phyloP scores from a whole-genome alignment of 108 stramenopile species.

The Discostella pseudostelligera region DNA sequence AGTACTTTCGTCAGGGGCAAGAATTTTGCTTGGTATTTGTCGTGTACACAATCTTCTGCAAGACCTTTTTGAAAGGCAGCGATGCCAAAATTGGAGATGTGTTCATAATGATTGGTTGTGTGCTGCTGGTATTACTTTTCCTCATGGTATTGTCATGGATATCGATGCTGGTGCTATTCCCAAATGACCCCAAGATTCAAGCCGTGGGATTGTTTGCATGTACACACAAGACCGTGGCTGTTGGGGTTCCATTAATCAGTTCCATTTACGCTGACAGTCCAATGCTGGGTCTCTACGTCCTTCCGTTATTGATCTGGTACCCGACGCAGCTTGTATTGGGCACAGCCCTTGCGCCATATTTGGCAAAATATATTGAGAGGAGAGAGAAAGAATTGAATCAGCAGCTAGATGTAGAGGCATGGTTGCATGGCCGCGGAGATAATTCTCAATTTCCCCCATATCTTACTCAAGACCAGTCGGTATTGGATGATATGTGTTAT shows the following conservation, averaged over 20 bases:
- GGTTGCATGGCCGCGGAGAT: no score
- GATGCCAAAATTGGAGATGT: conserved; percentile 36
- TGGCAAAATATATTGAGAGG: conserved; percentile 49
- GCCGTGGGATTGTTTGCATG: conserved; percentile 70
- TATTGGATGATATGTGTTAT: no score
- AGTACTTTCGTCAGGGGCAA: conserved; percentile 51
- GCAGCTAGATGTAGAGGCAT: background rate
- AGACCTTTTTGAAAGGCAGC: conserved; percentile 43
- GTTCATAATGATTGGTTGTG: conserved; percentile 53
- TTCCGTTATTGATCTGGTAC: conserved; percentile 76
- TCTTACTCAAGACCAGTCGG: no score
- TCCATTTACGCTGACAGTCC: conserved; percentile 61
- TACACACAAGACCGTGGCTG: conserved; percentile 66
- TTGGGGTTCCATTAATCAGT: conserved; percentile 72
- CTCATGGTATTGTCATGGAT: conserved; percentile 58
- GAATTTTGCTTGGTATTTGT: conserved; percentile 58
- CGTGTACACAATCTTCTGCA: conserved; percentile 68
- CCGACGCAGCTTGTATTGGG: conserved; percentile 65
- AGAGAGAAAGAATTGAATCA: conserved; percentile 27
- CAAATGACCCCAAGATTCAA: conserved; percentile 41
- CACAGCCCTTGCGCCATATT: conserved; percentile 45
- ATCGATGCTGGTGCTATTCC: conserved; percentile 42
- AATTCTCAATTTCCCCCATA: no score
- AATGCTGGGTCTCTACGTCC: conserved; percentile 50
- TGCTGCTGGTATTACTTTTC: conserved; percentile 32